Evolutionary conservation across 495 filamentous ascomycete genomes (phyloP).

Genomic region (Penicillium cataractarum): DNA sequence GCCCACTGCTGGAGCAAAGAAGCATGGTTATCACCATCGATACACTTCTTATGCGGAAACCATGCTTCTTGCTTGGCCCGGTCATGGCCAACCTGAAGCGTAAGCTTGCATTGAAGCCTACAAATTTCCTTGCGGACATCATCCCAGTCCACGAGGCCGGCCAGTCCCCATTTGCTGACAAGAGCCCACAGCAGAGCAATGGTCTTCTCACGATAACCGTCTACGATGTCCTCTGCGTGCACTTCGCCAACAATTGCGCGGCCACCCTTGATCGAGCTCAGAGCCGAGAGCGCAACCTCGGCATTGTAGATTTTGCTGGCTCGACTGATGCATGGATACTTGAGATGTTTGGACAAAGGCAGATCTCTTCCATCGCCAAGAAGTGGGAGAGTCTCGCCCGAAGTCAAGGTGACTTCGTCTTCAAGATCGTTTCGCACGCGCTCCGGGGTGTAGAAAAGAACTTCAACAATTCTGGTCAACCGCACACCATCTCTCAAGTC

Average conservation of each 20-base stretch:
- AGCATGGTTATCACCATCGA: constrained; percentile 37
- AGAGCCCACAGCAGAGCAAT: constrained; percentile 64
- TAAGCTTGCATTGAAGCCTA: constrained; percentile 40
- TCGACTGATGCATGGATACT: constrained; percentile 60
- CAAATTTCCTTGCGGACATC: constrained; percentile 56
- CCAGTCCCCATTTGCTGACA: constrained; percentile 60
- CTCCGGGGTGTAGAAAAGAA: constrained; percentile 53
- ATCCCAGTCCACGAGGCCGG: constrained; percentile 56
- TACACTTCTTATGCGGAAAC: constrained; percentile 23
- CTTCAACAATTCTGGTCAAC: constrained; percentile 62
- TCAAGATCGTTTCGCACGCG: constrained; percentile 10
- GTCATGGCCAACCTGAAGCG: constrained; percentile 25
- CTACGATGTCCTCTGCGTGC: constrained; percentile 63
- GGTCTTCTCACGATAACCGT: constrained; percentile 70
- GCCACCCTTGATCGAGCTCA: constrained; percentile 45
- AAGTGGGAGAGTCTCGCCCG: constrained; percentile 20
- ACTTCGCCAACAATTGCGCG: constrained; percentile 40
- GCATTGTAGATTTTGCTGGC: constrained; percentile 65
- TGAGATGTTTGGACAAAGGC: constrained; percentile 61
- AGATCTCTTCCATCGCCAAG: constrained; percentile 24
- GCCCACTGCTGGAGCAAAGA: constrained; percentile 60
- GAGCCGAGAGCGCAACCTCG: constrained; percentile 58
- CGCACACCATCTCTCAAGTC: constrained; percentile 68
- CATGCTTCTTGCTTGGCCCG: constrained; percentile 16
- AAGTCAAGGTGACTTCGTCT: constrained; percentile 16